These are phyloP conservation scores for Colletotrichum trifolii DNA, from an alignment of 2,329 filamentous ascomycete species.

Conservation along the genomic window DNA sequence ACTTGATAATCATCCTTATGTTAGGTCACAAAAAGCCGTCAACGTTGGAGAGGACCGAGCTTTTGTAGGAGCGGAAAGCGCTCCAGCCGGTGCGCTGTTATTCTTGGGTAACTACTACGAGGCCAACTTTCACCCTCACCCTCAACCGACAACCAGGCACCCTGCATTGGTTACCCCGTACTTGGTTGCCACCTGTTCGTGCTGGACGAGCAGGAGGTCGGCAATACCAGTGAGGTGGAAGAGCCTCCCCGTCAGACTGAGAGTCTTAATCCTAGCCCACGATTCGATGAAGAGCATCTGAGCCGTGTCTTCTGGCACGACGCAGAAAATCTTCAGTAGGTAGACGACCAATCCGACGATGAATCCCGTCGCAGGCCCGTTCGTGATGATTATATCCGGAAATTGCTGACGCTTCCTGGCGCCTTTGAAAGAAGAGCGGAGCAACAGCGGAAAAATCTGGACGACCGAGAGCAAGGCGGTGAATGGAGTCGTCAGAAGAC, in stretches of 20 bases:
- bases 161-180: conserved; percentile 53
- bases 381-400: conserved; percentile 84
- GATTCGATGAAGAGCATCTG: conserved; percentile 89
- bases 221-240: conserved; percentile 73
- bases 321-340: conserved; percentile 56
- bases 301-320: conserved; percentile 66
- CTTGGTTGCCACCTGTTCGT: conserved; percentile 69
- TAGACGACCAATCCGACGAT: conserved; percentile 70
- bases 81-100: neutral
- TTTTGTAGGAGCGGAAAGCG: no score
- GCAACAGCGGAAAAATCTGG: conserved; percentile 69
- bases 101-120: neutral
- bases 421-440: conserved; percentile 43
- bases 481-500: conserved; percentile 77
- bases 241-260: conserved; percentile 88
- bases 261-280: conserved; percentile 84
- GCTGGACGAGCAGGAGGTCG: conserved; percentile 87
- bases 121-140: neutral
- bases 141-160: conserved; percentile 47
- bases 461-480: conserved; percentile 74
- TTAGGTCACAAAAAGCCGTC: no score
- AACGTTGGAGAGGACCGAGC: no score
- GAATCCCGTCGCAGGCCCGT: conserved; percentile 89
- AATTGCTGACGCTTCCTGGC: conserved; percentile 50
- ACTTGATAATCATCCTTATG: neutral